These are phyloP conservation scores for Pseudogymnoascus verrucosus DNA, from an alignment of 2,329 filamentous ascomycete genomes.

Conservation along the genomic window DNA sequence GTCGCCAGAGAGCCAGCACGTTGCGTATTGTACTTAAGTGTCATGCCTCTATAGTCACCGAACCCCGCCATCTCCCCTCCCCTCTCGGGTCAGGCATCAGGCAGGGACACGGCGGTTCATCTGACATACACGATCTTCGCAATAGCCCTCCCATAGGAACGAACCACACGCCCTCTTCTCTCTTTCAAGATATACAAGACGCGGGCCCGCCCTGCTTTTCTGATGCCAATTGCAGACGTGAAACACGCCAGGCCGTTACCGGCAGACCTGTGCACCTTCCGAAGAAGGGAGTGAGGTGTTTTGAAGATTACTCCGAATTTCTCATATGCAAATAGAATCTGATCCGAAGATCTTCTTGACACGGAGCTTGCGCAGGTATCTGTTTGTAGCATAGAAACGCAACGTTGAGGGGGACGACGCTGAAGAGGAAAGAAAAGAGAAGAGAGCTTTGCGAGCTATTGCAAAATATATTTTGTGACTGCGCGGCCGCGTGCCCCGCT, in stretches of 20 bases:
- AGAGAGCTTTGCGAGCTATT: slow-evolving; percentile 19
- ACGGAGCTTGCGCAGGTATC: slow-evolving; percentile 38
- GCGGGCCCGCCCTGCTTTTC: slow-evolving; percentile 62
- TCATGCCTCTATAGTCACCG: slow-evolving; percentile 33
- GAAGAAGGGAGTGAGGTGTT: slow-evolving; percentile 36
- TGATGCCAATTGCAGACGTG: slow-evolving; percentile 86
- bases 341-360: slow-evolving; percentile 22
- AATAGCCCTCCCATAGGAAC: slow-evolving; percentile 83
- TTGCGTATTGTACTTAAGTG: slow-evolving; percentile 96
- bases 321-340: slow-evolving; percentile 64
- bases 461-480: slow-evolving; percentile 13
- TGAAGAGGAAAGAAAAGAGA: slow-evolving; percentile 40
- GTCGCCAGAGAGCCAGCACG: slow-evolving; percentile 42
- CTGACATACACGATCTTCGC: slow-evolving; percentile 77
- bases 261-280: slow-evolving; percentile 53
- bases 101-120: not conserved
- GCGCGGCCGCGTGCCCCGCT: slow-evolving; percentile 8
- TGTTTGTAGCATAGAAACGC: slow-evolving; percentile 92
- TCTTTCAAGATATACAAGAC: slow-evolving; percentile 24
- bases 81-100: slow-evolving; percentile 4
- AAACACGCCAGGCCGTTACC: slow-evolving; percentile 79
- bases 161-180: slow-evolving; percentile 32
- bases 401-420: slow-evolving; percentile 83
- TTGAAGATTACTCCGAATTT: slow-evolving; percentile 98
- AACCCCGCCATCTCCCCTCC: slow-evolving; percentile 1